Conservation (phyloP, 2,329 filamentous ascomycete species). For the Alternaria solani region DNA sequence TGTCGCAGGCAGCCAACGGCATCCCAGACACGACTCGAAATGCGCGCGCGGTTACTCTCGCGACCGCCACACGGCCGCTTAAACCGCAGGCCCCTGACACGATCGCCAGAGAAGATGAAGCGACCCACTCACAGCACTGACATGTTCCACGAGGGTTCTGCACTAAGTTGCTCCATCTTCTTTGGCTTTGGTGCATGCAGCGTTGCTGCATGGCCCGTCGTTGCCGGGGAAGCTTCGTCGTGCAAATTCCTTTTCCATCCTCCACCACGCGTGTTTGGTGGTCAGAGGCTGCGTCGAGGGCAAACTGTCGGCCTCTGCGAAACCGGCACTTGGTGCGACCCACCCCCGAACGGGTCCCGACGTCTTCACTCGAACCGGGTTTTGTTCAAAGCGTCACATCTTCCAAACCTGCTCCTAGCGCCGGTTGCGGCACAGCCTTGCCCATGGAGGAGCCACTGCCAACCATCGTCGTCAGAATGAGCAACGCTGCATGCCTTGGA, state of each 20-base stretch:
- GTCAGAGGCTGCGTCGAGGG: neutral
- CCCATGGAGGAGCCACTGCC: conserved; percentile 4
- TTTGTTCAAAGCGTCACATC: conserved; percentile 5
- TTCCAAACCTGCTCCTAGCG: conserved; percentile 26
- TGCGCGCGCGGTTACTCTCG: conserved; percentile 32
- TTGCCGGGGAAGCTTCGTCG: conserved; percentile 5
- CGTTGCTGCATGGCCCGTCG: conserved; percentile 6
- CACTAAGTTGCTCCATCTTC: conserved; percentile 5
- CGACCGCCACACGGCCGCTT: conserved; percentile 16
- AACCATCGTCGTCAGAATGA: conserved; percentile 10
- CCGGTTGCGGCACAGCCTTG: conserved; percentile 33
- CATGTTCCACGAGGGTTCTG: conserved; percentile 20
- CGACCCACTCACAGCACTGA: conserved; percentile 20
- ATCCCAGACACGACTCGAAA: conserved; percentile 21
- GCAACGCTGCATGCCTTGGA: conserved; percentile 14
- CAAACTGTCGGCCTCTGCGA: neutral
- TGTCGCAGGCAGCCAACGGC: conserved; percentile 26
- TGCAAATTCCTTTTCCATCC: neutral
- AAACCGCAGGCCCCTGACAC: conserved; percentile 18
- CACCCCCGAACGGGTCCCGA: conserved; percentile 4
- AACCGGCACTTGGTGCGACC: conserved; percentile 13
- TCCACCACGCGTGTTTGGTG: neutral
- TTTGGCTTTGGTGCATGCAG: neutral
- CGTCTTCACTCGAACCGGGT: conserved; percentile 6
- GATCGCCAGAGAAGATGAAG: conserved; percentile 15